phyloP scores from a whole-genome alignment of 78 protist genomes.

The Pelomyxa schiedti region DNA sequence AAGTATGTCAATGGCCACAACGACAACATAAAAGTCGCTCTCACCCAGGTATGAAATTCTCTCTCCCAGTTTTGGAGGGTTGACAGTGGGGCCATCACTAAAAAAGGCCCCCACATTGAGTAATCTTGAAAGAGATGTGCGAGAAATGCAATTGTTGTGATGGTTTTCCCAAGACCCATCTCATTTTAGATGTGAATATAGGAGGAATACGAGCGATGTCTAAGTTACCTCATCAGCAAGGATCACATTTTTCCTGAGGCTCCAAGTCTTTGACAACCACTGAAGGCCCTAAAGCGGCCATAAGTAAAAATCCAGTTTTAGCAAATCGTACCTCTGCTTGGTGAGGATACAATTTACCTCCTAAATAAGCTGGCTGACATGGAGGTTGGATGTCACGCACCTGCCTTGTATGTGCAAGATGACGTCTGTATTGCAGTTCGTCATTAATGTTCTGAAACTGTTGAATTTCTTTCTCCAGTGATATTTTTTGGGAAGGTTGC shows the following conservation, averaged over 20 bases:
- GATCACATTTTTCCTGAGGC: slow-evolving; percentile 23
- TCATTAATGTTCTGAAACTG: slow-evolving; percentile 1
- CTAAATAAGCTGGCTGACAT: too few species aligned
- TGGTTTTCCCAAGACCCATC: slow-evolving; percentile 46
- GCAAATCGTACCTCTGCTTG: too few species aligned
- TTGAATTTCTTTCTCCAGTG: slow-evolving; percentile 3
- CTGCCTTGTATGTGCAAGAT: slow-evolving; percentile 19
- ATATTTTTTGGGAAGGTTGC: slow-evolving; percentile 21
- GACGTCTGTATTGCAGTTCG: slow-evolving; percentile 6
- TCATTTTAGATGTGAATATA: background rate
- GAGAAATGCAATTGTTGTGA: slow-evolving; percentile 27
- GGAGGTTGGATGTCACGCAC: too few species aligned
- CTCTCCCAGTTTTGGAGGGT: slow-evolving; percentile 74
- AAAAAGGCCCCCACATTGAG: slow-evolving; percentile 73
- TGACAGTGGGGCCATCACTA: slow-evolving; percentile 80
- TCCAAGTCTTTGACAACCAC: slow-evolving; percentile 55
- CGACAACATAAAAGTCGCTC: too few species aligned
- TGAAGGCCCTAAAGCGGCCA: slow-evolving; percentile 83
- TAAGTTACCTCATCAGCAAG: slow-evolving; percentile 73
- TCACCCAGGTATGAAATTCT: slow-evolving; percentile 66
- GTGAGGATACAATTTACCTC: too few species aligned
- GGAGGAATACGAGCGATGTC: too few species aligned
- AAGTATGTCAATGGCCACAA: too few species aligned
- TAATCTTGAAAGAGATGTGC: slow-evolving; percentile 19
- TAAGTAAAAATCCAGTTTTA: slow-evolving; percentile 59